A percentile compares a stretch with the other conserved stretches of the same genome.
phyloP scores from a whole-genome alignment of 2,329 filamentous ascomycete species.

The Talaromyces atroroseus region DNA sequence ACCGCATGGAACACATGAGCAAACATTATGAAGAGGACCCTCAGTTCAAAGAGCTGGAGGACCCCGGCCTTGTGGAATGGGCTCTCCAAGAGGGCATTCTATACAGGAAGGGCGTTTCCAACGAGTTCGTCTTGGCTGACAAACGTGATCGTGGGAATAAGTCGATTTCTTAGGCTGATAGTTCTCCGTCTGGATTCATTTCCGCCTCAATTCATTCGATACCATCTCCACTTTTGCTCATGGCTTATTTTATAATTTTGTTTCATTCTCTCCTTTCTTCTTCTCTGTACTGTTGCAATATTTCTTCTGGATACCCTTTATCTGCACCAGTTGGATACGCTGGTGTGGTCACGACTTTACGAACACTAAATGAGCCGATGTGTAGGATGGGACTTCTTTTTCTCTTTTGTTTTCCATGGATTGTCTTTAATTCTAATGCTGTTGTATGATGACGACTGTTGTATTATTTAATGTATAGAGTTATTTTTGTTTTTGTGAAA shows the following conservation, averaged over 20 bases:
- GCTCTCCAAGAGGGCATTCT: conserved; percentile 28
- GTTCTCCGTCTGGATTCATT: background rate
- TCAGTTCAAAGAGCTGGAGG: conserved; percentile 29
- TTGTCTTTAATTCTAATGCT: background rate
- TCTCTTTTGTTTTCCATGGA: background rate
- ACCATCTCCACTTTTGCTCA: background rate
- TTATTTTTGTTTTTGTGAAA: background rate
- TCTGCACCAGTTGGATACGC: background rate
- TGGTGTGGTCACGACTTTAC: background rate
- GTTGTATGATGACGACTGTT: background rate
- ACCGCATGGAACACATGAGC: conserved; percentile 81
- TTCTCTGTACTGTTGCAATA: background rate
- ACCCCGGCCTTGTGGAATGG: conserved; percentile 38
- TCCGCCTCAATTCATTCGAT: background rate
- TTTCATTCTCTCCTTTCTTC: background rate
- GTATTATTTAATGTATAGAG: background rate
- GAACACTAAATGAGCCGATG: background rate
- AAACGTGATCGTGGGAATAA: background rate
- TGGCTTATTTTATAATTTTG: background rate
- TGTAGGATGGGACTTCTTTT: background rate
- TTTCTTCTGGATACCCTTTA: background rate
- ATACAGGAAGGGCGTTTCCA: background rate
- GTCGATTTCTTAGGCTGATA: background rate
- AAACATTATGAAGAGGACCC: conserved; percentile 65
- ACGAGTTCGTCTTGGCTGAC: conserved; percentile 2